phyloP scores from a whole-genome alignment of 2,329 filamentous ascomycete species.

The Aspergillus quadricinctus region DNA sequence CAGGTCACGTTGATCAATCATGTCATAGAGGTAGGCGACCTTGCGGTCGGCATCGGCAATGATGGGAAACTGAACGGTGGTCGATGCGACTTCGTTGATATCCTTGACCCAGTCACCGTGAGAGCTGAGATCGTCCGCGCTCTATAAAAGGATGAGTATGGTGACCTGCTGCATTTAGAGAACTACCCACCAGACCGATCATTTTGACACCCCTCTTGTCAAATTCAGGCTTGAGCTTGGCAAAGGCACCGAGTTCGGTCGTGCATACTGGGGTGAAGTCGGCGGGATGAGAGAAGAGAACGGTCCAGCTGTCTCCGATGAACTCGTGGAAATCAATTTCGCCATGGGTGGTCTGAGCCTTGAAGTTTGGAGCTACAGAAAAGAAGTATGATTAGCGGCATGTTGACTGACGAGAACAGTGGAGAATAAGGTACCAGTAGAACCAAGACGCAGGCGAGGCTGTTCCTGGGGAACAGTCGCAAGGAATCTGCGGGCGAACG shows the following conservation, averaged over 20 bases:
- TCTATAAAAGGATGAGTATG: slow-evolving; percentile 28
- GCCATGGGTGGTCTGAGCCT: slow-evolving; percentile 62
- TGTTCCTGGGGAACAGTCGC: slow-evolving; percentile 26
- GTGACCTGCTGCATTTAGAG: neutral
- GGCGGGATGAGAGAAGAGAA: slow-evolving; percentile 65
- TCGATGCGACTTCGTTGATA: slow-evolving; percentile 72
- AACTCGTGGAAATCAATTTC: slow-evolving; percentile 67
- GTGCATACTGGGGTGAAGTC: slow-evolving; percentile 96
- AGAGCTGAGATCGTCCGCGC: slow-evolving; percentile 74
- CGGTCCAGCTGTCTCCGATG: slow-evolving; percentile 63
- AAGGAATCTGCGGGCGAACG: slow-evolving; percentile 26
- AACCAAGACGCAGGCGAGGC: slow-evolving; percentile 32
- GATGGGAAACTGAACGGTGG: slow-evolving; percentile 69
- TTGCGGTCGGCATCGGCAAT: slow-evolving; percentile 77
- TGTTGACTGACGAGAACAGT: neutral
- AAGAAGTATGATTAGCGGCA: neutral
- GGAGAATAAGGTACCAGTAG: slow-evolving; percentile 23
- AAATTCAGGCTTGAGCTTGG: slow-evolving; percentile 85
- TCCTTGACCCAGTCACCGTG: slow-evolving; percentile 88
- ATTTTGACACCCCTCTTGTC: slow-evolving; percentile 82
- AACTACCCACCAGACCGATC: slow-evolving; percentile 63
- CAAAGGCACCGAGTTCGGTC: slow-evolving; percentile 89
- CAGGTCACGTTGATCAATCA: slow-evolving; percentile 77
- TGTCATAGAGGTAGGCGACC: slow-evolving; percentile 72
- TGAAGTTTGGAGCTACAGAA: slow-evolving; percentile 57